Base-by-base conservation (phyloP, 495 filamentous ascomycete genomes). In the Lophiostoma macrostomum region DNA sequence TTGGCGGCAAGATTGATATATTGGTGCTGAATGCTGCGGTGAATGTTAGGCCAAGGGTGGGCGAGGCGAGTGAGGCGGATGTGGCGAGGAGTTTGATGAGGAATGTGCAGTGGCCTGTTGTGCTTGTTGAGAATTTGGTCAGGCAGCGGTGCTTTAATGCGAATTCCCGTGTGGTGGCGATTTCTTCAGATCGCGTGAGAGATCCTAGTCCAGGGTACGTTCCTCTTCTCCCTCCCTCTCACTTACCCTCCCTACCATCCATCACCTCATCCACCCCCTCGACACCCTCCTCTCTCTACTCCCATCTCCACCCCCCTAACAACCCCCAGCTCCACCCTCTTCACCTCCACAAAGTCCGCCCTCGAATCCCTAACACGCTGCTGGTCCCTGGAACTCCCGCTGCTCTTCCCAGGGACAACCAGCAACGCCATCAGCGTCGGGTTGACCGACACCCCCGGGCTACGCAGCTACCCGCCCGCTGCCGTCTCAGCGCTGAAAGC, bases 21-120 rank as follows among this genome's bases (percentile, higher is more conserved):
- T 39, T 65, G 8, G 40, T 65, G 3, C 49, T 57, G 6, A 58
- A 58, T 34, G 62, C 62, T 3, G 28, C 46, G 2, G 11, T 29
- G 14, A 54, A 50, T 16, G 52, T 34, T 4, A 35, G 53, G 1
- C 42, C 36, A 0, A 37, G 24, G 14, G 19, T 65, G 4, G 62
- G 62, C 18, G 35, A 37, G 13, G 53, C 59, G 3, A 50, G 13
- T 22, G 29, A 40, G 31, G 43, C 38, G 4, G 52, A 65, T 31
- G 50, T 65, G 20, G 12, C 30, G 1, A 14, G 32, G 16, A 50
- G 23, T 12, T 31, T 65, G 40, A 51, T 39, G 11, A 58, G 27
- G 14, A 65, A 65, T 35, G 14, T 65, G 7, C 47, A 58, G 18
- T 53, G 47, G 42, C 62, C 62, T 0, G 40, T 62, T 23, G n/a